Evolutionary conservation across 169 alveolate genomes (phyloP), one percentile per base, ranked within the genome.

Genomic region (Eimeria acervulina): DNA sequence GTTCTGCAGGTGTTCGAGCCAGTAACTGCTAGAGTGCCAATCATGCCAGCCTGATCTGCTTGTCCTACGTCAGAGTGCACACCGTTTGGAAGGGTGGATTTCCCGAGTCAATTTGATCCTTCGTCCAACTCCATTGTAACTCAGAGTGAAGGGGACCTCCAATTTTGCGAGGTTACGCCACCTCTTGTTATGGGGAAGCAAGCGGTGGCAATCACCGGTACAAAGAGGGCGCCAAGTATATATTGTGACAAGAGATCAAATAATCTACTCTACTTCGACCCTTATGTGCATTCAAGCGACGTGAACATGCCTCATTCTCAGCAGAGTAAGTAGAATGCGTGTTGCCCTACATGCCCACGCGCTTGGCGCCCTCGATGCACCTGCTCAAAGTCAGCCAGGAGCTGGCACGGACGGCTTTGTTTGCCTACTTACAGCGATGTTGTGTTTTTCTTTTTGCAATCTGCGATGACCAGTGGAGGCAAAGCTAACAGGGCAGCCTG

Each of bases 401-500:
- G n/a, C 3, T 70, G 81, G 47, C 47, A 15, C 33, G 81, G 6
- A 28, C 28, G 76, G 40, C 42, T 2, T 2, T 23, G 8, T 7
- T 0, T 12, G 78, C 78, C 23, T 0, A 15, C 59, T 74, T 74
- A 26, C 23, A n/a, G 12, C 23, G 61, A 42, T 78, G 38, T 31
- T 8, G 66, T 78, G 66, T 12, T 6, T 19, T 28, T 26, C 63
- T 74, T 12, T 44, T 40, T 47, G 66, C 88, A 66, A 36, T 36
- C 8, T 72, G 52, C n/a, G 0, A 26, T 80, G 63, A 15, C 66
- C 83, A 87, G 94, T 87, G 66, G 70, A 52, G 51, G 61, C 12
- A n/a, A 87, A 33, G 94, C 83, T 87, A 31, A 61, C 94, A 12
- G 94, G 94, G 47, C 83, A 63, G 51, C 78, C 94, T 26, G 94